Base-by-base conservation (phyloP, 108 stramenopile genomes). In the Fragilaria radians region DNA sequence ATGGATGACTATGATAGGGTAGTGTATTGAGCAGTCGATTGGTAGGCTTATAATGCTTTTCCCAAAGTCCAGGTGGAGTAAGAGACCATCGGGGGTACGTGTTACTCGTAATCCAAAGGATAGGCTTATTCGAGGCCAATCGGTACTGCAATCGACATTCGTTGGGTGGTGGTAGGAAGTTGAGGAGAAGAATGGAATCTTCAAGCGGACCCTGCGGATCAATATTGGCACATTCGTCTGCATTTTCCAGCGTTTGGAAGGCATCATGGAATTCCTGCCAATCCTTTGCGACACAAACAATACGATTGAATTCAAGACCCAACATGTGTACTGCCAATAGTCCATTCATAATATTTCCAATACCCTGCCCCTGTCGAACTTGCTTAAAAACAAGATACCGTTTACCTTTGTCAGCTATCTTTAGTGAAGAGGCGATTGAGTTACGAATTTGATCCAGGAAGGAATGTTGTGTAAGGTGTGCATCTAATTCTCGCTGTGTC, bases 21-120 rank as follows among this genome's bases (percentile, higher is more conserved):
- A 79, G 46, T 0, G 48, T 4, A 7, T 62, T 32, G 24, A 59
- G 22, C 46, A 79, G 28, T n/a, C 21, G 46, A 0, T 18, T 25
- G 1, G 59, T 67, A 23, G 67, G 73, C 32, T 31, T 28, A 53
- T 71, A 79, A 32, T 49, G 30, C 17, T 33, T 34, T 5, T 22
- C 28, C 57, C 68, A 68, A 33, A 56, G 65, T 5, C 52, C 58
- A 26, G 25, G 31, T 24, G 70, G 57, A 2, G 54, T 50, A 14
- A 11, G 27, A 1, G 71, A 62, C 78, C 78, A 79, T 30, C 67
- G 66, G 14, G 14, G 74, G 54, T 79, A 79, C 3, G 78, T 79
- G 46, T 79, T 79, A 5, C 48, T 66, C 5, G 47, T 17, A 3
- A 64, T 28, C 28, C 53, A 51, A n/a, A 68, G 4, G 11, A 68